Percentiles rank a stretch among this genome's conserved stretches.
These are phyloP conservation scores for Hymenoscyphus infarciens DNA, from an alignment of 2,329 filamentous ascomycete species.

Conservation along the genomic window DNA sequence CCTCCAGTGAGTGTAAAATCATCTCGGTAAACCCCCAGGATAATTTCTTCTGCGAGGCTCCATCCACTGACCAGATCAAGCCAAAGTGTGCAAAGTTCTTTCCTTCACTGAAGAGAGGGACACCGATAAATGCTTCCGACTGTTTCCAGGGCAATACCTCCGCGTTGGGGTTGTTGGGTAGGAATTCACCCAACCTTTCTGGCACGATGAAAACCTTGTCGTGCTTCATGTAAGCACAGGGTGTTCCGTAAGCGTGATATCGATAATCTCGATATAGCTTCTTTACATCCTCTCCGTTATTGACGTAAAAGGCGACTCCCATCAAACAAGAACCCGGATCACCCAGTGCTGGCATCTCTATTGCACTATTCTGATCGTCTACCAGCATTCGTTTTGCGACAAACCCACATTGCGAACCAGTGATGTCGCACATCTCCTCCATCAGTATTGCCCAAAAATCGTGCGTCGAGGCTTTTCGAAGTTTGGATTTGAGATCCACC, in stretches of 20 bases:
- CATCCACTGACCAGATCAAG: slow-evolving; percentile 66
- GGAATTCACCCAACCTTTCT: slow-evolving; percentile 55
- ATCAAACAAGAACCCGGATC: slow-evolving; percentile 60
- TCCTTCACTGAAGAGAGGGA: slow-evolving; percentile 61
- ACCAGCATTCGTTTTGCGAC: slow-evolving; percentile 61
- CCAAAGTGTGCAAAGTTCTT: slow-evolving; percentile 69
- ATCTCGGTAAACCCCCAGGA: slow-evolving; percentile 67
- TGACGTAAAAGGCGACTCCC: slow-evolving; percentile 63
- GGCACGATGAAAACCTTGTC: slow-evolving; percentile 69
- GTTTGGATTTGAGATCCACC: slow-evolving; percentile 53
- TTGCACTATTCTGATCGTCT: slow-evolving; percentile 53
- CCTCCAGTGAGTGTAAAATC: slow-evolving; percentile 65
- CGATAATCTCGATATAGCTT: slow-evolving; percentile 57
- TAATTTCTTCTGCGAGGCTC: slow-evolving; percentile 50
- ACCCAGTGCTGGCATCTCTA: slow-evolving; percentile 58
- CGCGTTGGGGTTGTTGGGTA: slow-evolving; percentile 55
- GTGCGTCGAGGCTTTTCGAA: slow-evolving; percentile 51
- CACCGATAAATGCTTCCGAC: slow-evolving; percentile 63
- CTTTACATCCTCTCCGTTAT: slow-evolving; percentile 52
- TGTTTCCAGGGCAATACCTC: slow-evolving; percentile 49
- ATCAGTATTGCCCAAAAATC: slow-evolving; percentile 63
- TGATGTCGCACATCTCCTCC: slow-evolving; percentile 59
- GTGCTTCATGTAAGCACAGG: slow-evolving; percentile 66
- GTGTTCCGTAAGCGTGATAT: slow-evolving; percentile 59
- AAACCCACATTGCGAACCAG: slow-evolving; percentile 64